These are phyloP conservation scores for Moniliophthora roreri DNA, from an alignment of 1,284 basidiomycete genomes.

Conservation along the genomic window DNA sequence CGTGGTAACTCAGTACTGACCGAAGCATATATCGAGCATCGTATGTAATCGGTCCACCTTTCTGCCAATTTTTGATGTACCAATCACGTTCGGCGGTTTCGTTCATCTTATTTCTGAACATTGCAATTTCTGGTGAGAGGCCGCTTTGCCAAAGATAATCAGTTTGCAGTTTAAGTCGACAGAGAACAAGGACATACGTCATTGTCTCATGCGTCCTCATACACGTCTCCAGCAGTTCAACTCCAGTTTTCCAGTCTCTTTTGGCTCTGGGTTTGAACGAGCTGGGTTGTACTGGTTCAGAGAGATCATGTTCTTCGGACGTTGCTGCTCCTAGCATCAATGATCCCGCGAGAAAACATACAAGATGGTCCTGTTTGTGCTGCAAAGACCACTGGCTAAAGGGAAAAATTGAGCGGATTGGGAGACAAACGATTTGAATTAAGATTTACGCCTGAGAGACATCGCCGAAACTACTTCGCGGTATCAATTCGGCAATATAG, in stretches of 20 bases:
- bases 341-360: slow-evolving; percentile 74
- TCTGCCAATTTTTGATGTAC: slow-evolving; percentile 61
- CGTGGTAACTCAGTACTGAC: slow-evolving; percentile 22
- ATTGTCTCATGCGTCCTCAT: slow-evolving; percentile 78
- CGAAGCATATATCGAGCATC: slow-evolving; percentile 76
- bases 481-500: slow-evolving; percentile 73
- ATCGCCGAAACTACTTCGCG: slow-evolving; percentile 30
- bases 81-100: slow-evolving; percentile 44
- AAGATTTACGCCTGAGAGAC: not conserved
- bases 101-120: slow-evolving; percentile 47
- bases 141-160: slow-evolving; percentile 35
- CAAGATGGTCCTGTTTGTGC: slow-evolving; percentile 80
- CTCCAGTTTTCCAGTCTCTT: slow-evolving; percentile 79
- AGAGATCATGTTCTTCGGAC: slow-evolving; percentile 45
- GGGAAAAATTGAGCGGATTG: not conserved
- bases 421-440: not conserved
- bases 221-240: slow-evolving; percentile 78
- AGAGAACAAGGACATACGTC: slow-evolving; percentile 50
- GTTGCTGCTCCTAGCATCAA: slow-evolving; percentile 69
- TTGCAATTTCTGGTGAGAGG: slow-evolving; percentile 63
- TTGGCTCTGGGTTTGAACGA: slow-evolving; percentile 53
- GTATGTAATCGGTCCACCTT: slow-evolving; percentile 37
- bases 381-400: slow-evolving; percentile 50
- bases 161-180: not conserved
- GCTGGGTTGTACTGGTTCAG: slow-evolving; percentile 50